phyloP scores from a whole-genome alignment of 169 alveolate genomes.

The Neospora caninum region DNA sequence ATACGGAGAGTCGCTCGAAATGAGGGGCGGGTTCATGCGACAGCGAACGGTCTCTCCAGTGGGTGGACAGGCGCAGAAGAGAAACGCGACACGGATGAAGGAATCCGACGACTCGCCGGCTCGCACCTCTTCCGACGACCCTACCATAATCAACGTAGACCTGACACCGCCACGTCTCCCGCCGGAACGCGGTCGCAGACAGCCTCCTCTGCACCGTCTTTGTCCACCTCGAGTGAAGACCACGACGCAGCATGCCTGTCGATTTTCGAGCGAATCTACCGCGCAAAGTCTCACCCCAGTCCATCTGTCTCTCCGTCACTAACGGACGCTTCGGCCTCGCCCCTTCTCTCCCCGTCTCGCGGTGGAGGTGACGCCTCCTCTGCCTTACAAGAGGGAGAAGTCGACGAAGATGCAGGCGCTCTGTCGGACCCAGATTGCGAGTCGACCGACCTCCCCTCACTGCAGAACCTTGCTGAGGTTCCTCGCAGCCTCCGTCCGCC shows the following conservation, averaged over 20 bases:
- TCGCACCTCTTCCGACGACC: neutral
- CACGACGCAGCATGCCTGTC: neutral
- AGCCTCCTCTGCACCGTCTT: neutral
- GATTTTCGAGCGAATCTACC: slow-evolving; percentile 4
- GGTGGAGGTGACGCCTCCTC: neutral
- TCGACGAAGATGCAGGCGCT: neutral
- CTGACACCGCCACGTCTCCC: neutral
- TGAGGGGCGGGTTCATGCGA: too few species aligned
- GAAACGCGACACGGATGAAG: too few species aligned
- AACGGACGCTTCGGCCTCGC: neutral
- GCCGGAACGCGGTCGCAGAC: neutral
- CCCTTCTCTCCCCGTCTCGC: neutral
- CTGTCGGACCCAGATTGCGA: neutral
- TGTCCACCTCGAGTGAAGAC: neutral
- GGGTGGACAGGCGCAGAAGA: too few species aligned
- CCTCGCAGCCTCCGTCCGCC: neutral
- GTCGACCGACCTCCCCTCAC: neutral
- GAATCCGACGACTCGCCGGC: neutral
- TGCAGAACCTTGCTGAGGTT: neutral
- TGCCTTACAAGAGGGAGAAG: neutral
- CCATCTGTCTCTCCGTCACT: neutral
- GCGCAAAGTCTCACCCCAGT: neutral
- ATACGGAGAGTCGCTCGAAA: too few species aligned
- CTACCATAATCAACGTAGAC: neutral
- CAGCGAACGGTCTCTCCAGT: too few species aligned